phyloP scores from a whole-genome alignment of 2,329 filamentous ascomycete genomes.

The Colletotrichum viniferum region DNA sequence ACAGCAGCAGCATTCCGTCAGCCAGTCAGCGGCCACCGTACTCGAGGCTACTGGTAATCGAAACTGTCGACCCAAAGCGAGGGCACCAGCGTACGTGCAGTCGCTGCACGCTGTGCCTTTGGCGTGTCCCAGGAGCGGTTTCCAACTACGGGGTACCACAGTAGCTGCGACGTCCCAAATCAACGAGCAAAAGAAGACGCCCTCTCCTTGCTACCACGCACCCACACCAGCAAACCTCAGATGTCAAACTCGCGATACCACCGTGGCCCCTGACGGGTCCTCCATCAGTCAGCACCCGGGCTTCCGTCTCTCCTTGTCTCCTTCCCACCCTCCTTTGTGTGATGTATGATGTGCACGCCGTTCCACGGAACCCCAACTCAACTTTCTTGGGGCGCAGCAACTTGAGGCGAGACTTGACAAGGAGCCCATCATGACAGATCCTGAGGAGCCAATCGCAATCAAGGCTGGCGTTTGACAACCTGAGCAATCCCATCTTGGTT shows the following conservation, averaged over 20 bases:
- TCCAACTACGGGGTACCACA: background rate
- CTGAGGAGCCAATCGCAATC: conserved; percentile 39
- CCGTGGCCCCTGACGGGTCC: background rate
- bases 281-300: conserved; percentile 20
- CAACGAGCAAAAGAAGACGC: background rate
- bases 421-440: conserved; percentile 28
- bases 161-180: conserved; percentile 2
- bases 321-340: background rate
- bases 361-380: conserved; percentile 20
- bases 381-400: conserved; percentile 21
- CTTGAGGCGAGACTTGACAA: conserved; percentile 22
- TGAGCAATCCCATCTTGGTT: conserved; percentile 23
- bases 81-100: background rate
- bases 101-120: background rate
- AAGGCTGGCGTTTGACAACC: conserved; percentile 25
- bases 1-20: background rate
- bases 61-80: conserved; percentile 10
- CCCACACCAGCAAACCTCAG: background rate
- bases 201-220: background rate
- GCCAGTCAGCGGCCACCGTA: conserved; percentile 8
- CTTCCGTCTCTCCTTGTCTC: conserved; percentile 18
- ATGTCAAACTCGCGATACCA: conserved; percentile 13
- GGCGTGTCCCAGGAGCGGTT: conserved; percentile 1
- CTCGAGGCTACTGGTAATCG: background rate
- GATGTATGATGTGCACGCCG: conserved; percentile 17